phyloP scores from a whole-genome alignment of 176 grass and related monocot species.

The Bromus sterilis region DNA sequence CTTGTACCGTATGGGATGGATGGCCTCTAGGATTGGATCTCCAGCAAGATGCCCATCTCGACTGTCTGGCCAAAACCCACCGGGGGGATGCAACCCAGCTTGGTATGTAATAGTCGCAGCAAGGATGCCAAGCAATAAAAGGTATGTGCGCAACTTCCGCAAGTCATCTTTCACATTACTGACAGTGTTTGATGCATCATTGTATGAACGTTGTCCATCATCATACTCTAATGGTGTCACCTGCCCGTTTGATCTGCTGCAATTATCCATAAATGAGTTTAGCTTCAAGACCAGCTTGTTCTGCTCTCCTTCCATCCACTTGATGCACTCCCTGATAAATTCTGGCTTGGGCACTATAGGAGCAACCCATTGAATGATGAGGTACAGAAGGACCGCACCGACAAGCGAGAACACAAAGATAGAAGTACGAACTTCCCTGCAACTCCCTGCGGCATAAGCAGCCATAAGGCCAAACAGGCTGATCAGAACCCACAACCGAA shows the following conservation, averaged over 20 bases:
- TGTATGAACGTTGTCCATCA: neutral
- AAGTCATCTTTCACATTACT: neutral
- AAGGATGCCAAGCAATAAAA: neutral
- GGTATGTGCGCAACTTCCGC: neutral
- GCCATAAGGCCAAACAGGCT: slow-evolving; percentile 25
- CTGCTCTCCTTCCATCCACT: neutral
- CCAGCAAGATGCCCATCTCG: neutral
- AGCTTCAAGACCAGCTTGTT: neutral
- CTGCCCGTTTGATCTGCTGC: neutral
- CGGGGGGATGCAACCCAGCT: neutral
- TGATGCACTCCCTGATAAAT: neutral
- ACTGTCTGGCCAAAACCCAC: neutral
- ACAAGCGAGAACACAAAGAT: slow-evolving; percentile 26
- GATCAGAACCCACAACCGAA: slow-evolving; percentile 16
- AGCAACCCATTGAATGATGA: slow-evolving; percentile 5
- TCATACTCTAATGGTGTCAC: neutral
- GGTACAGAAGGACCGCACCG: slow-evolving; percentile 14
- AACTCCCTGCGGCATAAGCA: slow-evolving; percentile 31
- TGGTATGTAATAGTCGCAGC: neutral
- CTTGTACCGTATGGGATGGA: neutral
- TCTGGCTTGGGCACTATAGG: slow-evolving; percentile 13
- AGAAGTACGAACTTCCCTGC: slow-evolving; percentile 24
- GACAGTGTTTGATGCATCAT: neutral
- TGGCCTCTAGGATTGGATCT: neutral
- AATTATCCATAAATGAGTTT: neutral